Conservation (phyloP, 116 monocot genomes). For the Zostera marina region DNA sequence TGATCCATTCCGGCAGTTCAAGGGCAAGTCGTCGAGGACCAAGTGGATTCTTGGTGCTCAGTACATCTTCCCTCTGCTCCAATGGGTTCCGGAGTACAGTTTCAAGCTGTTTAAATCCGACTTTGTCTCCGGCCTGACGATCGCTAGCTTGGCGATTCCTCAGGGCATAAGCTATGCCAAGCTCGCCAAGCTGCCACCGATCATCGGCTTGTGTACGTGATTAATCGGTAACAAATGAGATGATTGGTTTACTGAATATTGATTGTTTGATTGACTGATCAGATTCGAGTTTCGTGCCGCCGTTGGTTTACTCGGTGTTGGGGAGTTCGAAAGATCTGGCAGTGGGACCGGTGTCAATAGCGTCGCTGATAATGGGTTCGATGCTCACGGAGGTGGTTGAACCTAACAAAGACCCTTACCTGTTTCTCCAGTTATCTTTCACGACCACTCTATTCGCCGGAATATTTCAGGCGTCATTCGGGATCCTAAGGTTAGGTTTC, state of each 20-base stretch:
- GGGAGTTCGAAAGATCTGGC: slow-evolving; percentile 87
- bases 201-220: slow-evolving; percentile 83
- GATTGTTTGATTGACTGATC: no score
- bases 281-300: slow-evolving; percentile 94
- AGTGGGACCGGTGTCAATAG: slow-evolving; percentile 76
- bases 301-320: slow-evolving; percentile 65
- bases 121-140: slow-evolving; percentile 75
- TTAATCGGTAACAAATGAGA: no score
- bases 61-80: slow-evolving; percentile 63
- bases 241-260: no score
- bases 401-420: slow-evolving; percentile 27
- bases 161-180: slow-evolving; percentile 96
- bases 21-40: slow-evolving; percentile 19
- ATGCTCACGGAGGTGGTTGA: slow-evolving; percentile 52
- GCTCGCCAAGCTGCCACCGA: slow-evolving; percentile 75
- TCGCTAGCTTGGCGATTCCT: slow-evolving; percentile 84
- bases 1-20: slow-evolving; percentile 61
- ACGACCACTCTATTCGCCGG: slow-evolving; percentile 85
- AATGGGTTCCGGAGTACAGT: slow-evolving; percentile 48
- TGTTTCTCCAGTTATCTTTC: slow-evolving; percentile 78
- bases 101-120: slow-evolving; percentile 72
- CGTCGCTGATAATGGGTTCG: slow-evolving; percentile 81
- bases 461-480: slow-evolving; percentile 68
- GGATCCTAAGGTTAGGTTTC: slow-evolving; percentile 71
- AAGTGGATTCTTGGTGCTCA: slow-evolving; percentile 39